These are phyloP conservation scores for Lasiodiplodia theobromae DNA, from an alignment of 2,329 filamentous ascomycete genomes.

Conservation along the genomic window DNA sequence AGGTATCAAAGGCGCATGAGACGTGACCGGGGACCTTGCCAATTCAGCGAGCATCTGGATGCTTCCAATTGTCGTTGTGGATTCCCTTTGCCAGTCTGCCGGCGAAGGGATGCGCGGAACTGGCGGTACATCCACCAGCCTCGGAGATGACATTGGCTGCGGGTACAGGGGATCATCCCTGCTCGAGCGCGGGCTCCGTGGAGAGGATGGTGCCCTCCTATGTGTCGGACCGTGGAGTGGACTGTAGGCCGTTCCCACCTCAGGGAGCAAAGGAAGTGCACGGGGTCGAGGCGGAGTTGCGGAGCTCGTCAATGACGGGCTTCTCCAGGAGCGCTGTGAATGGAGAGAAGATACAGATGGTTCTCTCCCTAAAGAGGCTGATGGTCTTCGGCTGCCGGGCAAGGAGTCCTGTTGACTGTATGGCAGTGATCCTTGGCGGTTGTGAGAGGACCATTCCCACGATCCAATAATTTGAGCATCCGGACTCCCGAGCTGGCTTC, in stretches of 20 bases:
- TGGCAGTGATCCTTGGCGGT: conserved; percentile 2
- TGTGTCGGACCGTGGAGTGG: background rate
- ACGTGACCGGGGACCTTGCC: background rate
- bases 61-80: conserved; percentile 15
- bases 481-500: background rate
- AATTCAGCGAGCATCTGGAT: background rate
- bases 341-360: background rate
- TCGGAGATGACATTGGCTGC: conserved; percentile 11
- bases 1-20: background rate
- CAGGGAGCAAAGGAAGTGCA: conserved; percentile 6
- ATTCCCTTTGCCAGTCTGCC: conserved; percentile 13
- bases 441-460: conserved; percentile 13
- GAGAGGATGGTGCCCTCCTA: conserved; percentile 2
- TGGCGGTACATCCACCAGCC: conserved; percentile 5
- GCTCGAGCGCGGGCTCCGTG: conserved; percentile 16
- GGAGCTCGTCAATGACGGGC: background rate
- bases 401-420: background rate
- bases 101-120: conserved; percentile 7
- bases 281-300: background rate
- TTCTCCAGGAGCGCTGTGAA: conserved; percentile 2
- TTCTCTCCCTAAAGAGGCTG: background rate
- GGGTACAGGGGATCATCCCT: conserved; percentile 15
- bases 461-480: background rate
- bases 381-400: background rate
- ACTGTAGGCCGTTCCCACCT: background rate